Evolutionary conservation across 805 yeast genomes (phyloP).

Genomic region (Candida morakotiae): DNA sequence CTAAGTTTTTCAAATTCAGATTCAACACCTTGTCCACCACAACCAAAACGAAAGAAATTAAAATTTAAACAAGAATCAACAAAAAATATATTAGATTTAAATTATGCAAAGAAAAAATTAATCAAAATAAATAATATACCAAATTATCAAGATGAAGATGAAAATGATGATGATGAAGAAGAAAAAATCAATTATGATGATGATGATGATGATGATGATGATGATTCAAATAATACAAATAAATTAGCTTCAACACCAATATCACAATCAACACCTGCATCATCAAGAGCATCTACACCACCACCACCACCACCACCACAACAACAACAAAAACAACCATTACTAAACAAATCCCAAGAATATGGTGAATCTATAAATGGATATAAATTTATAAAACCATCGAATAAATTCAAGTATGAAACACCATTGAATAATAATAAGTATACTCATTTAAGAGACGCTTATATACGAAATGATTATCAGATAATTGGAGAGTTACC

Average conservation of each 20-base stretch:
- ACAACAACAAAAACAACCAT: constrained; percentile 4
- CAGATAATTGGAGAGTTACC: constrained; percentile 30
- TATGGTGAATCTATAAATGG: constrained; percentile 40
- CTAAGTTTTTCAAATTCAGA: constrained; percentile 10
- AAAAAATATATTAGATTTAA: constrained; percentile 25
- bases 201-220: constrained; percentile 9
- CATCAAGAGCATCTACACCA: constrained; percentile 34
- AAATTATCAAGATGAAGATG: constrained; percentile 6
- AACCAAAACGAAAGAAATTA: constrained; percentile 33
- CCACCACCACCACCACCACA: constrained; percentile 19
- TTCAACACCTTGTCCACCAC: constrained; percentile 42
- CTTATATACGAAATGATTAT: constrained; percentile 21
- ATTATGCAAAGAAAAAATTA: constrained; percentile 27
- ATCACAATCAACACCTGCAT: constrained; percentile 41
- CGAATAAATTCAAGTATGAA: constrained; percentile 13
- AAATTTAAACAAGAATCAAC: constrained; percentile 22
- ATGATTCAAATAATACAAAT: constrained; percentile 6
- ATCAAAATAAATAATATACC: constrained; percentile 10
- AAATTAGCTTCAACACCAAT: constrained; percentile 28
- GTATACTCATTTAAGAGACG: constrained; percentile 14
- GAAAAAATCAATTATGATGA: constrained; percentile 11
- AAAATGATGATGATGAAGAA: constrained; percentile 9
- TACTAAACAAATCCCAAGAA: constrained; percentile 14
- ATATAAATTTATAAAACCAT: constrained; percentile 37
- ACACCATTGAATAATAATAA: constrained; percentile 15